phyloP scores from a whole-genome alignment of 2,329 filamentous ascomycete species.

The Phaeophleospora eucalypticola region DNA sequence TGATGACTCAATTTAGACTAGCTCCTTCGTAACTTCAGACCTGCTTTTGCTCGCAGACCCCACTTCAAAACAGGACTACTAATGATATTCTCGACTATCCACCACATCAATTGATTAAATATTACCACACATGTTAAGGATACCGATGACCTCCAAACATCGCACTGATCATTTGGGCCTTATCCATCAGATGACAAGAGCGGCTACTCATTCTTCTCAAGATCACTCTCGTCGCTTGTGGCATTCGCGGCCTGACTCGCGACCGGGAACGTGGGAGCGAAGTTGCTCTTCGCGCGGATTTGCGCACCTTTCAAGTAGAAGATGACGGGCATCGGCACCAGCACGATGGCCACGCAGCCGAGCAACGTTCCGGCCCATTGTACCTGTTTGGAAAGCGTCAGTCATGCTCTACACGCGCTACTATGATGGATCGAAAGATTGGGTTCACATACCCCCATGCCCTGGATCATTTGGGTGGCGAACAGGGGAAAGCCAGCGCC shows the following conservation, averaged over 20 bases:
- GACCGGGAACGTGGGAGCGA: constrained; percentile 31
- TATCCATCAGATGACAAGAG: too few relatives aligned
- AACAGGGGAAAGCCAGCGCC: constrained; percentile 51
- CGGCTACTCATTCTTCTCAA: not conserved
- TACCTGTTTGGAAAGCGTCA: not conserved
- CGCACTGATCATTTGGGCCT: too few relatives aligned
- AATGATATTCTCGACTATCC: too few relatives aligned
- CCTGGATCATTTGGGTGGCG: constrained; percentile 53
- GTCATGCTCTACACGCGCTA: not conserved
- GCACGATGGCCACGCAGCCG: constrained; percentile 40
- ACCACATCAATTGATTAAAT: too few relatives aligned
- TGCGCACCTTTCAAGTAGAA: constrained; percentile 42
- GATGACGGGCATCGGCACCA: constrained; percentile 43
- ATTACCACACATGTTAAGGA: too few relatives aligned
- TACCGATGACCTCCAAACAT: too few relatives aligned
- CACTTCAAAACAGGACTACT: too few relatives aligned
- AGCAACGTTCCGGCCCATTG: constrained; percentile 46
- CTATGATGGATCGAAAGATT: not conserved
- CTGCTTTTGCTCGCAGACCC: too few relatives aligned
- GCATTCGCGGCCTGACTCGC: constrained; percentile 11
- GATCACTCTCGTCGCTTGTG: not conserved
- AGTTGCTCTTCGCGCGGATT: constrained; percentile 41
- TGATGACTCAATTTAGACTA: too few relatives aligned
- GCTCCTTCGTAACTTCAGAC: too few relatives aligned
- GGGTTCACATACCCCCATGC: constrained; percentile 44